These are phyloP conservation scores for Serendipita indica DNA, from an alignment of 768 basidiomycete species.

Conservation along the genomic window DNA sequence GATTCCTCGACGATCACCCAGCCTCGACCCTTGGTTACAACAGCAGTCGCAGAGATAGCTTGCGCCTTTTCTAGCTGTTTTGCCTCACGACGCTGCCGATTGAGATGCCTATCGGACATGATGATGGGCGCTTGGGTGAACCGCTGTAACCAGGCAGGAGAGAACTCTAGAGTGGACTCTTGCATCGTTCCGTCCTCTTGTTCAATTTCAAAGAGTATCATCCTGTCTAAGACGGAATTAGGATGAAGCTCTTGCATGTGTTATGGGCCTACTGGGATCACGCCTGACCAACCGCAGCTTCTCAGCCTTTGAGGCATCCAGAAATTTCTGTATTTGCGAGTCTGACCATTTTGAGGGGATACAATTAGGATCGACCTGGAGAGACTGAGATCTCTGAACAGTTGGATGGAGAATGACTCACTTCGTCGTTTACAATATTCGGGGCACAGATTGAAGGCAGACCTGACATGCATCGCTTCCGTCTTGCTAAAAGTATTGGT, in stretches of 20 bases:
- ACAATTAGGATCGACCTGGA: background rate
- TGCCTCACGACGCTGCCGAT: background rate
- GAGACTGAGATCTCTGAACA: background rate
- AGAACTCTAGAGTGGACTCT: background rate
- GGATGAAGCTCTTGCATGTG: background rate
- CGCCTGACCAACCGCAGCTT: background rate
- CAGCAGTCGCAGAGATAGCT: background rate
- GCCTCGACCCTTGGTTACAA: background rate
- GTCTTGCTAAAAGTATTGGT: background rate
- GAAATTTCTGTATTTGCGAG: background rate
- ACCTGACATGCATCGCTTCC: background rate
- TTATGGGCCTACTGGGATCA: background rate
- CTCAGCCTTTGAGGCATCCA: background rate
- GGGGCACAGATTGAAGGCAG: background rate
- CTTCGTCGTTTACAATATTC: conserved; percentile 1
- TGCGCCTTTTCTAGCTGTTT: background rate
- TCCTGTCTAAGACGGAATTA: background rate
- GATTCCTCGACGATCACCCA: conserved; percentile 6
- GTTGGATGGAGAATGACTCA: background rate
- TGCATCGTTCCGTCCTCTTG: background rate
- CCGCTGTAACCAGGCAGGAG: background rate
- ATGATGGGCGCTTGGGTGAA: background rate
- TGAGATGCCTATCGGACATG: background rate
- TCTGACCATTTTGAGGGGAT: background rate
- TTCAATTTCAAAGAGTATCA: background rate